Evolutionary conservation across 495 filamentous ascomycete genomes (phyloP), one percentile per base, ranked within the genome.

Genomic region (Penicillium silybi): DNA sequence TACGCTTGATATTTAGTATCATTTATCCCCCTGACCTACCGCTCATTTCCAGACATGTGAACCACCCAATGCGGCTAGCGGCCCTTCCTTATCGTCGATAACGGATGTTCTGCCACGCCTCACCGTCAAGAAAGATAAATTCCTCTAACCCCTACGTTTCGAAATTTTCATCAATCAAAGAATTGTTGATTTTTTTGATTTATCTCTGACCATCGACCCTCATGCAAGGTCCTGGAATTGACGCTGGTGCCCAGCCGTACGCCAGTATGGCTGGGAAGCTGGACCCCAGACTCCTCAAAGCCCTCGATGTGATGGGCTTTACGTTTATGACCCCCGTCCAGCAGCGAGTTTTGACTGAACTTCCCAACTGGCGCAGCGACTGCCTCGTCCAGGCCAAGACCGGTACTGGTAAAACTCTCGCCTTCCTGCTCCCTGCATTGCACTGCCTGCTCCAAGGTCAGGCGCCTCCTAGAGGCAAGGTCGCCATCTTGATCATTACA

Each of bases 391-490:
- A 91, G 72, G 88, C 88, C 50, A 89, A 85, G 65, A 92, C 88
- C n/a, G 88, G 88, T 58, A 91, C 88, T 5, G 88, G 88, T 51
- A 92, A 92, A 64, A 92, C 88, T 1, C 74, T 90, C 34, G 88
- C 86, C 16, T 92, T 92, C 68, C 70, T 92, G 19, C 67, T 91
- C 0, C 88, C 88, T n/a, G 75, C 83, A 8, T 66, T 91, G 48
- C 86, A 92, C 62, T 80, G 80, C 42, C 73, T 89, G 16, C 63
- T 90, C 20, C 48, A 62, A 49, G 59, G 63, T 15, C 37, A 63
- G 10, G 43, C 59, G 0, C 57, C 59, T 13, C 60, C 66, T 5
- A 67, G 50, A 42, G 80, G 81, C 10, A 67, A 78, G 50, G 75
- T 86, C 40, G 81, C 80, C 29, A 76, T 86, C 46, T 68, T 88